Base-by-base conservation (phyloP, 768 basidiomycete genomes). In the Russula sp. region DNA sequence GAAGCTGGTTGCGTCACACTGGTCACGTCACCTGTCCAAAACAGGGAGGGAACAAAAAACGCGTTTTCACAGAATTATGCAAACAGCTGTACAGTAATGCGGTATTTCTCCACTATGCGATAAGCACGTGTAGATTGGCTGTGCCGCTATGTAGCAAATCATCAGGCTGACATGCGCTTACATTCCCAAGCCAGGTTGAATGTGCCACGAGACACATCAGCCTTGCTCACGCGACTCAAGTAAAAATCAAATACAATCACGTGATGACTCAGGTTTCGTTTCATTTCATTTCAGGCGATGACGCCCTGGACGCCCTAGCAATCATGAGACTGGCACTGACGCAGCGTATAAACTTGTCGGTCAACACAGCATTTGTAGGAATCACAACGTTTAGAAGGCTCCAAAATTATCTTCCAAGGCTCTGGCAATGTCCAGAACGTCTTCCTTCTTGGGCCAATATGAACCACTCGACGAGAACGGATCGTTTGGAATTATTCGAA, bases 401-500 rank as follows among this genome's bases (percentile, higher is more conserved):
- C 52, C 46, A 42, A 54, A 34, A 9, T 36, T 25, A 11, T 13
- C 36, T 32, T 22, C 29, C 41, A 43, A 29, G 51, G 16, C 47
- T 32, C 59, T 10, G 8, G 29, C 53, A 13, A 61, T 62, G 48
- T 64, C 66, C 58, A 47, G 56, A 46, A 69, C 73, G 67, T 66
- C 73, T 36, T 67, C 71, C 14, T 69, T 85, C 66, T 77, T 95
- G 22, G 89, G 90, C 67, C 80, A 82, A 52, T 98, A 96, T 69
- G 92, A 93, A 64, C 78, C 91, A 7, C 79, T 94, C 50, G 93
- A 95, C 66, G 97, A 96, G 5, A 98, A 95, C 68, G 97, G 97
- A 29, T 91, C 90, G 5, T 99, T 98, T 77, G 97, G 97, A 1
- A 91, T 98, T 63, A 99, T 99, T 66, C 85, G 93, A 62, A 98